Base-by-base conservation (phyloP, 257 asterid genomes). In the Solanum stenotomum region DNA sequence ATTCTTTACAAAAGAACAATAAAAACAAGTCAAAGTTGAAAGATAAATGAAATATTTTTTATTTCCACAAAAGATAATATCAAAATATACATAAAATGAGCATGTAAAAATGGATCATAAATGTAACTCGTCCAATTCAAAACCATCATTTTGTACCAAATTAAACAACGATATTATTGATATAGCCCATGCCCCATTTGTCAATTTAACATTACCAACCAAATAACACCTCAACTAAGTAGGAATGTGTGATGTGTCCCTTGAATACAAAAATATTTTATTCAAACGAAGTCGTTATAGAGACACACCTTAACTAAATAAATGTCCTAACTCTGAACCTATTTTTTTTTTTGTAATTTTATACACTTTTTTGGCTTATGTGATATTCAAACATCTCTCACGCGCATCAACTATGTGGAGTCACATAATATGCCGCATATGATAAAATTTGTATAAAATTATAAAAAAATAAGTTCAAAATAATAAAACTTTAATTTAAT, bases 331-430 rank as follows among this genome's bases (percentile, higher is more conserved):
- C 3, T 0, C 0, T 49, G 8, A 14, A 49, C 8, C 7, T 8
- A 15, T 49, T 49, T 49, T 49, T 49, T 27, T 12, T 13, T 42
- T 10, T 42, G 0, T 42, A 14, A 13, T 46, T 14, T 46, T 14
- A 0, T 14, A 46, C 0, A 14, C 0, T 4, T 46, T 46, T 49
- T 5, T 49, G 59, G 1, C 22, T 49, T 49, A 49, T 1, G 3
- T 49, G 3, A 49, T 0, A 14, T 49, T 2, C 22, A 49, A 49
- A 49, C 8, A 49, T 49, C 8, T 49, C 8, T 49, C 59, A 49
- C 3, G 7, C 2, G 3, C 3, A 3, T 49, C 0, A 27, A n/a
- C n/a, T n/a, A n/a, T 20, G 8, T 14, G 22, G 0, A 49, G 3
- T 49, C 2, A 49, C 20, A 46, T 37, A 37, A 0, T 46, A 46